Percentiles rank a stretch among this genome's conserved stretches.
Conservation (phyloP, 139 green algal species). For the Nannochloris sp. region DNA sequence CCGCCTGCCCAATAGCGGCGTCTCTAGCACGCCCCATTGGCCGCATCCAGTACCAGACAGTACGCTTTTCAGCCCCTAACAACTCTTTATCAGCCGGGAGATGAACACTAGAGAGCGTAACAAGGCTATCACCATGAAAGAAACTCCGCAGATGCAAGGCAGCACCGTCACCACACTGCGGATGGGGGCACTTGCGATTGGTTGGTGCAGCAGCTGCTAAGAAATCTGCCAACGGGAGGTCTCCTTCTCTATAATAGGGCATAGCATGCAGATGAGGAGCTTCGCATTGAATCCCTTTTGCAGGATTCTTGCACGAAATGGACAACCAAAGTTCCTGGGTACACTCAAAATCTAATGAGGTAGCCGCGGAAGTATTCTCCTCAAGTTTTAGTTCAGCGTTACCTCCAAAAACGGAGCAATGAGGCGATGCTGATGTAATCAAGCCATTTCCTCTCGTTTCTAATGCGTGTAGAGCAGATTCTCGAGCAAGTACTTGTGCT, state of each 20-base stretch:
- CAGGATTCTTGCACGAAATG: constrained; percentile 56
- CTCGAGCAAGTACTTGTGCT: background rate
- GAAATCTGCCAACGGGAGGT: constrained; percentile 59
- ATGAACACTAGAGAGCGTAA: constrained; percentile 50
- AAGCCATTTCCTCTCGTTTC: background rate
- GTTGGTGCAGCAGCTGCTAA: constrained; percentile 33
- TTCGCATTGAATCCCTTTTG: constrained; percentile 58
- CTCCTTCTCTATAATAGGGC: constrained; percentile 49
- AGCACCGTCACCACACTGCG: constrained; percentile 48
- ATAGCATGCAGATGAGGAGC: constrained; percentile 41
- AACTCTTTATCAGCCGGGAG: constrained; percentile 40
- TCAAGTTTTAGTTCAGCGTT: background rate
- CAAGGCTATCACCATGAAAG: constrained; percentile 48
- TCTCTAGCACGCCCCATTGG: constrained; percentile 25
- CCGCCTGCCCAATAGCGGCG: background rate
- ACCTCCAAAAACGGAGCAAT: background rate
- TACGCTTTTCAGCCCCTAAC: constrained; percentile 27
- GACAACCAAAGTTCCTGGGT: constrained; percentile 43
- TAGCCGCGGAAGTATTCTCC: background rate
- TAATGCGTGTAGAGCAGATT: background rate
- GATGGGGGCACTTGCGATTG: constrained; percentile 40
- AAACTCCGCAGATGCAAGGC: constrained; percentile 60
- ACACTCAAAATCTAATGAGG: background rate
- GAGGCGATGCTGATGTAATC: background rate
- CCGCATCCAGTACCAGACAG: constrained; percentile 74